Evolutionary conservation across 139 green algal genomes (phyloP).

Genomic region (Desmodesmus armatus): DNA sequence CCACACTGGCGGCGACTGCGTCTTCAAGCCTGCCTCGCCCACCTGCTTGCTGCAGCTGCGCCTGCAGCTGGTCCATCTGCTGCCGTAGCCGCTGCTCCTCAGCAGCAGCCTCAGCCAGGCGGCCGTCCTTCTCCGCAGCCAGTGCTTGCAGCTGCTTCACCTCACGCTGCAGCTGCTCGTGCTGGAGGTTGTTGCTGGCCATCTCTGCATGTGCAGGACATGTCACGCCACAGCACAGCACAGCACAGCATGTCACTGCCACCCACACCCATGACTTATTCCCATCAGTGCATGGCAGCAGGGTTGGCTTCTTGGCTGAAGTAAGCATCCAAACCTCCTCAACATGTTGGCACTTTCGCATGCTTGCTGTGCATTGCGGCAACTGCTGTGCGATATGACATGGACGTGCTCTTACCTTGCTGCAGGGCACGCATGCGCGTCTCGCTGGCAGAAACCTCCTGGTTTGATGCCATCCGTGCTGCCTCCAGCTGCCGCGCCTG

Average conservation of each 20-base stretch:
- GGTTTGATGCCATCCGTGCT: not conserved
- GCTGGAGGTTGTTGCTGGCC: conserved; percentile 2
- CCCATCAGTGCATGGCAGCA: not conserved
- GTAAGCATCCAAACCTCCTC: too few species aligned
- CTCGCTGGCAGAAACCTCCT: conserved; percentile 12
- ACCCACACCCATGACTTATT: not conserved
- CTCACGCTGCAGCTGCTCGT: conserved; percentile 40
- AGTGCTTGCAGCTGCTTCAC: conserved; percentile 55
- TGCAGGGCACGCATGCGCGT: conserved; percentile 18
- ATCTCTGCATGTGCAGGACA: conserved; percentile 27
- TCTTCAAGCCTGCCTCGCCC: too few species aligned
- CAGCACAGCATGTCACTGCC: not conserved
- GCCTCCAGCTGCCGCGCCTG: conserved; percentile 30
- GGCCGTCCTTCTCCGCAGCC: conserved; percentile 42
- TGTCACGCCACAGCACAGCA: not conserved
- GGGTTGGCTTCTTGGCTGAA: not conserved
- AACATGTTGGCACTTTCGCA: too few species aligned
- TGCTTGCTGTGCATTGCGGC: too few species aligned
- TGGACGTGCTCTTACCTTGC: too few species aligned
- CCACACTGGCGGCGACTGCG: too few species aligned
- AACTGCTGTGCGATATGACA: too few species aligned
- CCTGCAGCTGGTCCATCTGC: conserved; percentile 27
- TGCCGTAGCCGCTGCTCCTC: conserved; percentile 43
- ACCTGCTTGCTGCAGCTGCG: conserved; percentile 41
- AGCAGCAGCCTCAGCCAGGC: conserved; percentile 35